Conservation (phyloP, 208 protist species). For the Leishmania mexicana region DNA sequence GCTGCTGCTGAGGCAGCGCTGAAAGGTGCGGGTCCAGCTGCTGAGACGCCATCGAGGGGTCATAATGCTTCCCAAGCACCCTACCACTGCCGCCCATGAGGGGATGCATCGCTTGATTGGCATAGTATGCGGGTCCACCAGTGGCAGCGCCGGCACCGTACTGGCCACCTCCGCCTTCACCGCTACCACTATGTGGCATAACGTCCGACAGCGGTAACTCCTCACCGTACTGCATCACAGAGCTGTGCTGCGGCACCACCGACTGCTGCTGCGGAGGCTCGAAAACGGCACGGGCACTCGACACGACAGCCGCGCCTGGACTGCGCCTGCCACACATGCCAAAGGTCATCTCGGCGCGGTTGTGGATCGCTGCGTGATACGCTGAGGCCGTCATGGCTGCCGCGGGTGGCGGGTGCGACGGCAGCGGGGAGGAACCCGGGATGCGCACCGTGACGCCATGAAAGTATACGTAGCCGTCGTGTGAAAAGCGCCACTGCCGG, state of each 20-base stretch:
- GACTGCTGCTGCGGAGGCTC: background rate
- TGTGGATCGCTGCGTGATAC: background rate
- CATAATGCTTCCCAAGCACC: background rate
- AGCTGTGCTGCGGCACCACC: background rate
- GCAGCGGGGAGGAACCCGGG: conserved; percentile 15
- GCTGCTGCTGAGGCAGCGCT: background rate
- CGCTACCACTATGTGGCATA: background rate
- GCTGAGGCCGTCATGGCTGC: background rate
- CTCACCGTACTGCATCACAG: background rate
- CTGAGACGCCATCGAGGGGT: background rate
- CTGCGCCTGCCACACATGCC: background rate
- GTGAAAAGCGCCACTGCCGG: conserved; percentile 47
- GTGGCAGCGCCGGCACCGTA: background rate
- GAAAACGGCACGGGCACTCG: background rate
- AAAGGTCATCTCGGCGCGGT: background rate
- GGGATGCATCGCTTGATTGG: background rate
- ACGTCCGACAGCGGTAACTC: background rate
- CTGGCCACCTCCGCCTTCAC: background rate
- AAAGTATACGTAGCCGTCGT: conserved; percentile 63
- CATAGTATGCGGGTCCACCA: background rate
- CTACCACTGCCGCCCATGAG: background rate
- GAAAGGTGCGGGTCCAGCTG: background rate
- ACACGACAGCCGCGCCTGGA: background rate
- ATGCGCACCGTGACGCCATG: conserved; percentile 51
- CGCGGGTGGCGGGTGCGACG: background rate